These are phyloP conservation scores for Elaeagnus macrophylla DNA, from an alignment of 306 rosid genomes.

Conservation along the genomic window DNA sequence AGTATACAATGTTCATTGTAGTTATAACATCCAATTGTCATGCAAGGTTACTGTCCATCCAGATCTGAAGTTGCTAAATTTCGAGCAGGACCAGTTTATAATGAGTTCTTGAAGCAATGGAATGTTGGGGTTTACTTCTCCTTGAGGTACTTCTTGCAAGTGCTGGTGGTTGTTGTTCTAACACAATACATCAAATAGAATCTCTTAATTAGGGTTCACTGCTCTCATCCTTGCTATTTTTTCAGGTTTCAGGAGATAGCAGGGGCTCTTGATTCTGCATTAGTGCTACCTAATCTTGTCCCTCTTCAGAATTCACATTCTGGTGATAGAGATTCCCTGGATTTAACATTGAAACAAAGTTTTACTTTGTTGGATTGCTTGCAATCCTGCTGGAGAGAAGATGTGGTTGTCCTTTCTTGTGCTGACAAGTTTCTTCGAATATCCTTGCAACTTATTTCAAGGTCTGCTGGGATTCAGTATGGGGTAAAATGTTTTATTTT, in stretches of 20 bases:
- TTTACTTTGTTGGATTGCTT: constrained; percentile 68
- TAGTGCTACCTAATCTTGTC: constrained; percentile 47
- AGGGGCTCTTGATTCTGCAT: constrained; percentile 68
- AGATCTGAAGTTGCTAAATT: constrained; percentile 82
- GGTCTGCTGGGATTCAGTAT: constrained; percentile 39
- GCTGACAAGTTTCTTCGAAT: constrained; percentile 92
- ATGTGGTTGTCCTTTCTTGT: constrained; percentile 68
- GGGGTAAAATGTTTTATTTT: constrained; percentile 8
- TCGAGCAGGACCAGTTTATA: constrained; percentile 68
- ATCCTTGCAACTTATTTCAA: constrained; percentile 91
- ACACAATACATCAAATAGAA: not conserved
- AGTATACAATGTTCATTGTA: constrained; percentile 17
- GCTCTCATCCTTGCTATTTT: constrained; percentile 20
- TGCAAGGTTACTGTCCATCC: constrained; percentile 75
- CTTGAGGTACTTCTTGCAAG: constrained; percentile 53
- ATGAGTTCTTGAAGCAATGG: constrained; percentile 97
- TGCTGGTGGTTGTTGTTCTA: constrained; percentile 16
- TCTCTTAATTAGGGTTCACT: constrained; percentile 13
- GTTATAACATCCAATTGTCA: constrained; percentile 36
- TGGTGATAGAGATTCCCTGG: constrained; percentile 32
- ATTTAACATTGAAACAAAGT: constrained; percentile 71
- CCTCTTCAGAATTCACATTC: constrained; percentile 45
- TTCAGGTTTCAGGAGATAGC: constrained; percentile 98
- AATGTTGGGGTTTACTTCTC: constrained; percentile 91
- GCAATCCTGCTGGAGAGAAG: constrained; percentile 91